A percentile compares a stretch with the other conserved stretches of the same genome.
These are phyloP conservation scores for Trichophyton rubrum DNA, from an alignment of 2,329 filamentous ascomycete genomes.

Conservation along the genomic window DNA sequence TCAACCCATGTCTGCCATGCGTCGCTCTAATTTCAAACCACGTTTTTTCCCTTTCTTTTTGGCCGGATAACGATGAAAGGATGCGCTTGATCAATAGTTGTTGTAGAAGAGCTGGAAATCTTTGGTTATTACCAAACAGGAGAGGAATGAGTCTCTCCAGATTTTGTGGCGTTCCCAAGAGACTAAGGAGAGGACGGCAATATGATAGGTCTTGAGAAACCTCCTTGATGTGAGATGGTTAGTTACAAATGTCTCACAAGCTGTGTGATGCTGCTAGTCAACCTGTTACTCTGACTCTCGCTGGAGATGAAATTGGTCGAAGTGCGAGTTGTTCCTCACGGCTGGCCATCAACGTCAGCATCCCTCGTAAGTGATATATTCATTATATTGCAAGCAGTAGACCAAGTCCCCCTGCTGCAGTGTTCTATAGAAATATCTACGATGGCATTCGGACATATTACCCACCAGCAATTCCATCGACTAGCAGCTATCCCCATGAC, in stretches of 20 bases:
- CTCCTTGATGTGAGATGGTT: not conserved
- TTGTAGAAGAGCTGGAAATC: not conserved
- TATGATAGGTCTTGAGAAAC: not conserved
- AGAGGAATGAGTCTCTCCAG: not conserved
- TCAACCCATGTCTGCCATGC: conserved; percentile 2
- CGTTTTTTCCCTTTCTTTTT: not conserved
- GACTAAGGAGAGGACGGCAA: not conserved
- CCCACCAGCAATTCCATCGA: not conserved
- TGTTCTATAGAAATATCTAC: not conserved
- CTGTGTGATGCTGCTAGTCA: not conserved
- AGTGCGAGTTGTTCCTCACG: not conserved
- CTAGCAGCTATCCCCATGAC: not conserved
- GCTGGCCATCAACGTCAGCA: not conserved
- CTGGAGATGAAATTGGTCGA: not conserved
- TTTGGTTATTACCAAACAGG: not conserved
- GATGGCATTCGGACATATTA: conserved; percentile 1
- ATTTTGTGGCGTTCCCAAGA: not conserved
- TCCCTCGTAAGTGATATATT: not conserved
- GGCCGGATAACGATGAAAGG: not conserved
- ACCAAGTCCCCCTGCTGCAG: not conserved
- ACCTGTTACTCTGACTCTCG: not conserved
- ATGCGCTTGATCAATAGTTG: not conserved
- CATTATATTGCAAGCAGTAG: not conserved
- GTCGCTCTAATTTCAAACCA: not conserved
- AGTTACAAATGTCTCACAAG: not conserved